These are phyloP conservation scores for Hirsutella thompsonii DNA, from an alignment of 2,329 filamentous ascomycete species.

Conservation along the genomic window DNA sequence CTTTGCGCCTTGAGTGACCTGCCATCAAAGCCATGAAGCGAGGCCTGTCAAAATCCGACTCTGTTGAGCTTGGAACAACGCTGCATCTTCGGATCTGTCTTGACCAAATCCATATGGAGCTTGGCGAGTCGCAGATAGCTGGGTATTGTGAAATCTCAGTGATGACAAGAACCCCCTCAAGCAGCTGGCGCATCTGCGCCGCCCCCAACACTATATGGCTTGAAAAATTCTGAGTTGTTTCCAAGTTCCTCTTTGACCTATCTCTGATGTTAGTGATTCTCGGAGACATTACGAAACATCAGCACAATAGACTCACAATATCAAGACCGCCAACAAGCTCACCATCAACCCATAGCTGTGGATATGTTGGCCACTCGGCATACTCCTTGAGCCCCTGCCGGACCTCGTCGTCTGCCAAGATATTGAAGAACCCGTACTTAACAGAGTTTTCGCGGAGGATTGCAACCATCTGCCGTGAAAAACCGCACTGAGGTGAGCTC, in stretches of 20 bases:
- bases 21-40: too few species aligned
- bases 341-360: slow-evolving; percentile 83
- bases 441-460: slow-evolving; percentile 81
- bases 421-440: slow-evolving; percentile 98
- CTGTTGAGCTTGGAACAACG: too few species aligned
- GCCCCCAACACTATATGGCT: slow-evolving; percentile 49
- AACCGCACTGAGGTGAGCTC: slow-evolving; percentile 77
- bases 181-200: slow-evolving; percentile 22
- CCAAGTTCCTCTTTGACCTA: slow-evolving; percentile 90
- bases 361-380: slow-evolving; percentile 97
- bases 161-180: slow-evolving; percentile 8
- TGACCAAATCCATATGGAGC: too few species aligned
- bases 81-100: too few species aligned
- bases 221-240: slow-evolving; percentile 71
- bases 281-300: too few species aligned
- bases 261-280: background rate
- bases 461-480: slow-evolving; percentile 78
- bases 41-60: too few species aligned
- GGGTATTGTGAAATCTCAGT: background rate
- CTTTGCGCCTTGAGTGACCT: too few species aligned
- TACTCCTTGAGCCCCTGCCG: slow-evolving; percentile 92
- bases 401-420: slow-evolving; percentile 93
- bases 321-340: slow-evolving; percentile 89
- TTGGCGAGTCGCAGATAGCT: background rate
- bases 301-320: too few species aligned